phyloP scores from a whole-genome alignment of 306 rosid species.

The Citrullus colocynthis region DNA sequence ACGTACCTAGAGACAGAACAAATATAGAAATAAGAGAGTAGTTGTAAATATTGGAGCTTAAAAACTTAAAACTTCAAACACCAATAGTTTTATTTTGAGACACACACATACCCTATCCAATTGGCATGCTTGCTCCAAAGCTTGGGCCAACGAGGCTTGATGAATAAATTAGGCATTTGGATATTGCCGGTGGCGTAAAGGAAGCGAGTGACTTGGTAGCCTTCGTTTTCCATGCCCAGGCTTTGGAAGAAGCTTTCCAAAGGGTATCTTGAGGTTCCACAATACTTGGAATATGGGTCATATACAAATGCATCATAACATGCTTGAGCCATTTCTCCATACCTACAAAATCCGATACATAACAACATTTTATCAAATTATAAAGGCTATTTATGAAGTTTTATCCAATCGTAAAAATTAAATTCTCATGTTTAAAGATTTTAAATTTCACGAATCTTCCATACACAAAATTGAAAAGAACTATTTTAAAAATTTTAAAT shows the following conservation, averaged over 20 bases:
- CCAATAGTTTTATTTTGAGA: no score
- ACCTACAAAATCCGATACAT: neutral
- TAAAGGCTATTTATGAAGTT: no score
- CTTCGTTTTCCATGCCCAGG: conserved; percentile 17
- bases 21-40: no score
- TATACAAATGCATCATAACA: conserved; percentile 81
- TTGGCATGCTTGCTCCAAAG: conserved; percentile 69
- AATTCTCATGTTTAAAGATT: no score
- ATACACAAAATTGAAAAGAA: no score
- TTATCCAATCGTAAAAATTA: no score
- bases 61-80: no score
- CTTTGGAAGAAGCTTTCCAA: conserved; percentile 24
- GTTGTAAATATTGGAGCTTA: no score
- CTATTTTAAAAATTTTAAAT: no score
- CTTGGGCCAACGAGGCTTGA: conserved; percentile 56
- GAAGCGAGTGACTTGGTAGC: conserved; percentile 52
- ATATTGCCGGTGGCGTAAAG: conserved; percentile 61
- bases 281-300: conserved; percentile 69
- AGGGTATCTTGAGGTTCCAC: conserved; percentile 62
- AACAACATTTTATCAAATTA: no score
- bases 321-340: conserved; percentile 72
- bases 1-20: neutral
- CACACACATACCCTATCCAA: conserved; percentile 49
- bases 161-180: conserved; percentile 58
- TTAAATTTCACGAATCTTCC: no score